Conservation (phyloP, 208 protist genomes). For the Blechomonas ayalai region DNA sequence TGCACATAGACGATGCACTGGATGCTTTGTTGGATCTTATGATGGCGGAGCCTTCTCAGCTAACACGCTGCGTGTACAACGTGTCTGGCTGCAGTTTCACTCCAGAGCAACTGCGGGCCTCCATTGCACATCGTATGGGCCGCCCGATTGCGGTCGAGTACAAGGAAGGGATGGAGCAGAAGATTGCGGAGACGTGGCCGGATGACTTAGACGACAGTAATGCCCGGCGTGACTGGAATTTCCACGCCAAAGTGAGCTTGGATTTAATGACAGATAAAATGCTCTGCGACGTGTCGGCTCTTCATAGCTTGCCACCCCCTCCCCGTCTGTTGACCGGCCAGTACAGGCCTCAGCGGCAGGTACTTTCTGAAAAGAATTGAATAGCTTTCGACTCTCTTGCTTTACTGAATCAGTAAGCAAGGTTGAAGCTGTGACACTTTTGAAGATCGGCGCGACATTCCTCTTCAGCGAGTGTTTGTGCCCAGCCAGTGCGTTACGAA, state of each 20-base stretch:
- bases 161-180: conserved; percentile 58
- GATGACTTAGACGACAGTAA: conserved; percentile 66
- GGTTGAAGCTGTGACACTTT: too few relatives aligned
- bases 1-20: conserved; percentile 86
- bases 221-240: conserved; percentile 64
- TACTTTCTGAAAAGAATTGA: too few relatives aligned
- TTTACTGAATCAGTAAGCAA: too few relatives aligned
- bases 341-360: neutral
- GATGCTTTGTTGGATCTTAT: conserved; percentile 55
- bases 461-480: too few relatives aligned
- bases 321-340: too few relatives aligned
- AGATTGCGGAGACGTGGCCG: conserved; percentile 84
- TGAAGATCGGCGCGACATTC: too few relatives aligned
- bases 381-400: too few relatives aligned
- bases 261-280: conserved; percentile 60
- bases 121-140: conserved; percentile 51
- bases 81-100: conserved; percentile 67
- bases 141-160: conserved; percentile 32
- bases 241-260: conserved; percentile 39
- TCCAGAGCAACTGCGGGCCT: conserved; percentile 34
- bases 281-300: conserved; percentile 22
- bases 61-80: conserved; percentile 73
- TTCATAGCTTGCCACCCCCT: conserved; percentile 13
- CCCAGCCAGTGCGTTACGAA: too few relatives aligned
- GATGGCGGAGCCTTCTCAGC: conserved; percentile 15